phyloP scores from a whole-genome alignment of 108 stramenopile genomes.

The Nitzschia putrida region DNA sequence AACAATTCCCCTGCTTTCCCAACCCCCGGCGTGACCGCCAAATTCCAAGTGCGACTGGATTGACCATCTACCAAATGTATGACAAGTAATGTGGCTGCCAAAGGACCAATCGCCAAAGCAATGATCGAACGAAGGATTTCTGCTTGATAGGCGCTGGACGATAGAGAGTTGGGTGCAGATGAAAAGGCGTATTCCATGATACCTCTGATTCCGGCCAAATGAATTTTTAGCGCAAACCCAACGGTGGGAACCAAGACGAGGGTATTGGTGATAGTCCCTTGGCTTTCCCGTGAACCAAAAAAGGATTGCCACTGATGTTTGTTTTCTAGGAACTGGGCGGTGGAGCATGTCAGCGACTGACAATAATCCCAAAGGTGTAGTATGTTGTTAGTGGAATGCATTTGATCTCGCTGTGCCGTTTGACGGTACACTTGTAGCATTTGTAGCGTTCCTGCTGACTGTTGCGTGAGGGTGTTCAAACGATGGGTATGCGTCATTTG shows the following conservation, averaged over 20 bases:
- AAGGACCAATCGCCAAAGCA: slow-evolving; percentile 8
- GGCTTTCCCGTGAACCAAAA: slow-evolving; percentile 18
- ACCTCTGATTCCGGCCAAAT: background rate
- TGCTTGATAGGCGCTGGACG: background rate
- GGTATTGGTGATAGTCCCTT: slow-evolving; percentile 29
- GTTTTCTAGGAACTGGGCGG: slow-evolving; percentile 16
- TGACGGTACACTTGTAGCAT: slow-evolving; percentile 20
- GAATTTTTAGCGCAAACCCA: background rate
- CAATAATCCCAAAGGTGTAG: slow-evolving; percentile 34
- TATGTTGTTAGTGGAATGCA: slow-evolving; percentile 16
- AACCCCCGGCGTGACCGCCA: slow-evolving; percentile 13
- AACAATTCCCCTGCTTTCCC: slow-evolving; percentile 18
- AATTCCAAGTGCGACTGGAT: slow-evolving; percentile 26
- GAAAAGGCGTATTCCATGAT: slow-evolving; percentile 4
- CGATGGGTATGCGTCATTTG: slow-evolving; percentile 16
- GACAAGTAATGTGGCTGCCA: slow-evolving; percentile 12
- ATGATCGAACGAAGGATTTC: slow-evolving; percentile 11
- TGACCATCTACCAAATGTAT: slow-evolving; percentile 16
- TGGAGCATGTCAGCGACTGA: slow-evolving; percentile 24
- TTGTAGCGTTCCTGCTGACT: slow-evolving; percentile 10
- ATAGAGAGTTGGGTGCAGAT: background rate
- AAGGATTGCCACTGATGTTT: slow-evolving; percentile 27
- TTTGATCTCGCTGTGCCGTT: slow-evolving; percentile 17
- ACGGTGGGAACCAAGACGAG: slow-evolving; percentile 21
- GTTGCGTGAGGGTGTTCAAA: slow-evolving; percentile 28